Evolutionary conservation across 1,284 basidiomycete species (phyloP).

Genomic region (Sporisorium reilianum): DNA sequence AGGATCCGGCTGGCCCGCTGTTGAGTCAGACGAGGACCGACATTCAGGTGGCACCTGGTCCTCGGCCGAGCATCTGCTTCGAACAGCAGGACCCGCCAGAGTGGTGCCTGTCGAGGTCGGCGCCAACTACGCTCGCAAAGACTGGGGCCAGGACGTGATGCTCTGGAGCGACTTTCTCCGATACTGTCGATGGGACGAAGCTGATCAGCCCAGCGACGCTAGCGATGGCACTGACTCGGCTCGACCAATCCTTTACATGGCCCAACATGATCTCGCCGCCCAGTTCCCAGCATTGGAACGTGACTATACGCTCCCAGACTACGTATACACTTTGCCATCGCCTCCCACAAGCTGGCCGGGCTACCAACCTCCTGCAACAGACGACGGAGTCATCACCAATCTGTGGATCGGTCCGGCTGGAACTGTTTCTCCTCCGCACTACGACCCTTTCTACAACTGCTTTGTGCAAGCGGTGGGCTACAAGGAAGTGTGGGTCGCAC

Average conservation of each 20-base stretch:
- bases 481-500: constrained; percentile 93
- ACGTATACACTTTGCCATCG: constrained; percentile 79
- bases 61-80: constrained; percentile 33
- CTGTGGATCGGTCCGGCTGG: constrained; percentile 87
- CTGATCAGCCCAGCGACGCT: not conserved
- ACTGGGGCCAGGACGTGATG: constrained; percentile 87
- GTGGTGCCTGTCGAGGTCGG: constrained; percentile 92
- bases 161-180: constrained; percentile 81
- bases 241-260: constrained; percentile 79
- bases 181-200: constrained; percentile 72
- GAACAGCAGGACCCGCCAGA: constrained; percentile 76
- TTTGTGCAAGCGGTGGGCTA: constrained; percentile 88
- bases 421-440: constrained; percentile 88
- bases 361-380: constrained; percentile 78
- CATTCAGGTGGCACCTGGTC: constrained; percentile 70
- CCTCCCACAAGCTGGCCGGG: constrained; percentile 60
- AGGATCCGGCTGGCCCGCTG: constrained; percentile 77
- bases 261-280: constrained; percentile 85
- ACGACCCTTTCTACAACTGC: constrained; percentile 93
- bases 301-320: constrained; percentile 86
- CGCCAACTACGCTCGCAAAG: constrained; percentile 80
- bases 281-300: constrained; percentile 83
- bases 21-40: constrained; percentile 73
- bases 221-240: not conserved
- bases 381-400: constrained; percentile 78